Base-by-base conservation (phyloP, 2,329 filamentous ascomycete species). In the Periconia digitata region DNA sequence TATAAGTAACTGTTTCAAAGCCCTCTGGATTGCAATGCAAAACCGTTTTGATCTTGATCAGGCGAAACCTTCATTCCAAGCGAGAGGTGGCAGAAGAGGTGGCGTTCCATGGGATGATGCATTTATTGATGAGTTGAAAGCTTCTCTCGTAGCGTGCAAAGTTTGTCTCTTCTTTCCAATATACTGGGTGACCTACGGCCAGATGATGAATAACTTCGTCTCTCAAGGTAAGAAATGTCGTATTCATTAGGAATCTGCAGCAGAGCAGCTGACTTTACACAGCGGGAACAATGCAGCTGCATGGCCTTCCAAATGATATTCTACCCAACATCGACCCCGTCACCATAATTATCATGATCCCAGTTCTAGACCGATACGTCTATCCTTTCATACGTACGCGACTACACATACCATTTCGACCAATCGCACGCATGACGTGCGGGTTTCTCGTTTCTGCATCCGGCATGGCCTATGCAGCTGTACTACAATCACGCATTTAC, bases 81-180 rank as follows among this genome's bases (percentile, higher is more conserved):
- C 29, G 1, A 37, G 27, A 10, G 72, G 81, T 50, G 73, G 76
- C 46, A 74, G 64, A 52, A 67, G 55, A 35, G 59, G 64, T 13
- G 66, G 70, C 47, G 62, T 70, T 2, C 74, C 77, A 0, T 90
- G 86, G 85, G 80, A 87, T 45, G 85, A 89, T 59, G 77, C 80
- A 57, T 90, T 90, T 56, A 74, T 90, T 42, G 85, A 88, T 2
- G 87, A 90, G 63, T 74, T 90, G 42, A 86, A 86, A 73, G 84
- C 85, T 35, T 81, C 81, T 2, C 66, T 85, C 8, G 63, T 76
- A 64, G 87, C 86, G 15, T 90, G 86, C 76, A 84, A 85, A 59
- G 85, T 89, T 46, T 89, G 90, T 43, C 47, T 70, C 17, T 77
- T 75, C 60, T 77, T 73, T 44, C 76, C 75, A 0, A 64, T 78